Evolutionary conservation across 176 grass and related monocot species (phyloP).

Genomic region (Hordeum vulgare): MorexV3_pseudomolecules_assembly NC_058524.1:85063608-85064107

Average conservation of each 20-base stretch:
- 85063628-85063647: not conserved
- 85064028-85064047: slow-evolving; percentile 80
- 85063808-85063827: not conserved
- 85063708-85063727: not conserved
- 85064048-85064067: slow-evolving; percentile 80
- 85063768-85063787: not conserved
- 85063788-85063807: not conserved
- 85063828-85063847: not conserved
- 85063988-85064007: not conserved
- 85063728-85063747: not conserved
- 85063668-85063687: not conserved
- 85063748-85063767: too few relatives aligned
- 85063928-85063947: not conserved
- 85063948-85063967: not conserved
- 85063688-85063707: not conserved
- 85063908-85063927: not conserved
- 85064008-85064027: slow-evolving; percentile 6
- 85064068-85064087: slow-evolving; percentile 93
- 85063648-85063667: not conserved
- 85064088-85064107: slow-evolving; percentile 87
- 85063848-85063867: not conserved
- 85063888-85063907: not conserved
- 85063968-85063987: not conserved
- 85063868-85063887: not conserved
- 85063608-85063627: not conserved